Conservation (phyloP, 352 stramenopile species). For the Phytophthora syringae region DNA sequence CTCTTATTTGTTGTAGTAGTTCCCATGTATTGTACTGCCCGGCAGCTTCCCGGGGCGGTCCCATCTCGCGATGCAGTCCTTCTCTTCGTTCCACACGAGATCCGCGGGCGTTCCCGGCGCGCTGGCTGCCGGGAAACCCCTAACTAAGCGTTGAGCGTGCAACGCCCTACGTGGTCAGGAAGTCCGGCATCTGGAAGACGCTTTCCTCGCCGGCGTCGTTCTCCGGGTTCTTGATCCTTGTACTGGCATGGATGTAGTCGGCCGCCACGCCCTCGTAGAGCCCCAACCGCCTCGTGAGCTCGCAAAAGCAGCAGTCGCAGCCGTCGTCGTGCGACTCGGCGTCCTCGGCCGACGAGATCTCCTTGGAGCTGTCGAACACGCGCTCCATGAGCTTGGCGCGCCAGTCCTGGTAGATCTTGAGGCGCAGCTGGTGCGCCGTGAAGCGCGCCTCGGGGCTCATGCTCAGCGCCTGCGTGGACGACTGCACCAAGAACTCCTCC, state of each 20-base stretch:
- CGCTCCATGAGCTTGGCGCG: constrained; percentile 74
- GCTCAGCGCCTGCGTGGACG: constrained; percentile 61
- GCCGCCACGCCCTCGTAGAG: constrained; percentile 65
- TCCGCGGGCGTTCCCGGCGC: constrained; percentile 27
- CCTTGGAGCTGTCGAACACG: constrained; percentile 61
- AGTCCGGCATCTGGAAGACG: constrained; percentile 60
- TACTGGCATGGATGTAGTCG: constrained; percentile 67
- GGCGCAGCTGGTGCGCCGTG: constrained; percentile 72
- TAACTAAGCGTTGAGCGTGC: constrained; percentile 43
- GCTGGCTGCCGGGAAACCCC: constrained; percentile 43
- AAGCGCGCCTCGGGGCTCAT: constrained; percentile 81
- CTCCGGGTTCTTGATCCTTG: constrained; percentile 54
- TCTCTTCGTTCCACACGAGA: constrained; percentile 50
- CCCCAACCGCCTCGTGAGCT: constrained; percentile 52
- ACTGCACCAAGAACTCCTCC: constrained; percentile 65
- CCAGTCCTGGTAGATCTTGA: constrained; percentile 88
- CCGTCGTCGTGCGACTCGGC: constrained; percentile 41
- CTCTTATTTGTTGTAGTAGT: constrained; percentile 43
- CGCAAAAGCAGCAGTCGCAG: constrained; percentile 66
- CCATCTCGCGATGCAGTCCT: constrained; percentile 45
- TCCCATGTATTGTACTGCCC: constrained; percentile 58
- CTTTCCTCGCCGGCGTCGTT: constrained; percentile 51
- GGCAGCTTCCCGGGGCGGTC: constrained; percentile 24
- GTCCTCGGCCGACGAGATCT: constrained; percentile 46
- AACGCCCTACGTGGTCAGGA: constrained; percentile 45